phyloP scores from a whole-genome alignment of 2,329 filamentous ascomycete species.

The Neonectria magnoliae region DNA sequence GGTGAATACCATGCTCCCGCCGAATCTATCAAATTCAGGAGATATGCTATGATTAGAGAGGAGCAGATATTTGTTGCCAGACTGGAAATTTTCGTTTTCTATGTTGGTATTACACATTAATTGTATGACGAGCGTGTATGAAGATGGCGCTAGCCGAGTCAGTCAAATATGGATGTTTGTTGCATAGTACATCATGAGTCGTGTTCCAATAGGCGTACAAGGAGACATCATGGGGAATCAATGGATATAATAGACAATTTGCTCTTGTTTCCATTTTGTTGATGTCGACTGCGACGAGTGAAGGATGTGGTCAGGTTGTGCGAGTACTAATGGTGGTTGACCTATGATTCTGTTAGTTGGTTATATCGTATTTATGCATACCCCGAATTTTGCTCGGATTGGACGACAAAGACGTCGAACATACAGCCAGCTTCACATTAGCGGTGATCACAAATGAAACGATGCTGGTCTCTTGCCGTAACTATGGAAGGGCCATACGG shows the following conservation, averaged over 20 bases:
- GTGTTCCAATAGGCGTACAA: constrained; percentile 4
- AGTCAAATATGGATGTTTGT: not conserved
- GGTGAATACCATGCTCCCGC: constrained; percentile 46
- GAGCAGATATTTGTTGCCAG: not conserved
- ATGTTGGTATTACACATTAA: constrained; percentile 17
- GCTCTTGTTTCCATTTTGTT: not conserved
- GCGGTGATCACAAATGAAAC: not conserved
- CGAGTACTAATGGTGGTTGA: constrained; percentile 1
- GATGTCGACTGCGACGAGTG: not conserved
- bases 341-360: constrained; percentile 8
- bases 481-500: not conserved
- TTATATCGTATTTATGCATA: constrained; percentile 32
- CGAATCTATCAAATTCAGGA: constrained; percentile 48
- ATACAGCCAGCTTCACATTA: not conserved
- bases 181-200: constrained; percentile 12
- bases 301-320: not conserved
- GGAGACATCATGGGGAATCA: not conserved
- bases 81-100: constrained; percentile 3
- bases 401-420: not conserved
- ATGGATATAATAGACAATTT: constrained; percentile 16
- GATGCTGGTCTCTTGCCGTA: constrained; percentile 11
- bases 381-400: not conserved
- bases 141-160: constrained; percentile 6
- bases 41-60: constrained; percentile 47
- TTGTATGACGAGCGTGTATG: constrained; percentile 26